Conservation (phyloP, 768 basidiomycete species). For the button mushroom (Agaricus bisporus) region DNA sequence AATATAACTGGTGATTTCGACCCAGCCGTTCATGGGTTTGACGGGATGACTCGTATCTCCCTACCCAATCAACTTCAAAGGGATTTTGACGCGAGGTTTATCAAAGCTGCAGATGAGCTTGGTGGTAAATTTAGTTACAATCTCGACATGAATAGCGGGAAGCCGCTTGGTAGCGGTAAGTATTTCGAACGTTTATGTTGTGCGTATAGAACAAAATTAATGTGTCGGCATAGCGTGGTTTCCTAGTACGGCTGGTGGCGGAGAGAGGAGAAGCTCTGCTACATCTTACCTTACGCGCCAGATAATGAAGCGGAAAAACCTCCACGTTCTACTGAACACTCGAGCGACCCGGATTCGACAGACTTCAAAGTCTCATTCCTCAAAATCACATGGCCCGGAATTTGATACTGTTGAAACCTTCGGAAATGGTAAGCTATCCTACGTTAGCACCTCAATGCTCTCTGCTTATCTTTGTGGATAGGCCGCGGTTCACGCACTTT, state of each 20-base stretch:
- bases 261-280: constrained; percentile 25
- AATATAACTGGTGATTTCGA: constrained; percentile 30
- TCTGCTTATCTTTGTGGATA: not conserved
- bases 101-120: constrained; percentile 25
- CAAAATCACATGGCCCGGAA: not conserved
- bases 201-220: not conserved
- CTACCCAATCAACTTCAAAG: constrained; percentile 23
- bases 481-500: not conserved
- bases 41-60: constrained; percentile 26
- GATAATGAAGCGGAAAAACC: constrained; percentile 20
- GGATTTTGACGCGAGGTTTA: constrained; percentile 21
- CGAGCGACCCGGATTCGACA: constrained; percentile 20
- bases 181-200: not conserved
- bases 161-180: constrained; percentile 24
- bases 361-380: not conserved
- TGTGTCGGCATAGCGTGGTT: constrained; percentile 11
- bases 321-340: constrained; percentile 25
- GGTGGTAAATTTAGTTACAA: constrained; percentile 19
- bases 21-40: constrained; percentile 28
- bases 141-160: constrained; percentile 24
- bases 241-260: constrained; percentile 20
- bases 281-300: constrained; percentile 22
- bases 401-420: not conserved
- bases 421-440: not conserved
- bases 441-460: not conserved